These are phyloP conservation scores for Aspergillus taichungensis DNA, from an alignment of 495 filamentous ascomycete genomes.

Conservation along the genomic window DNA sequence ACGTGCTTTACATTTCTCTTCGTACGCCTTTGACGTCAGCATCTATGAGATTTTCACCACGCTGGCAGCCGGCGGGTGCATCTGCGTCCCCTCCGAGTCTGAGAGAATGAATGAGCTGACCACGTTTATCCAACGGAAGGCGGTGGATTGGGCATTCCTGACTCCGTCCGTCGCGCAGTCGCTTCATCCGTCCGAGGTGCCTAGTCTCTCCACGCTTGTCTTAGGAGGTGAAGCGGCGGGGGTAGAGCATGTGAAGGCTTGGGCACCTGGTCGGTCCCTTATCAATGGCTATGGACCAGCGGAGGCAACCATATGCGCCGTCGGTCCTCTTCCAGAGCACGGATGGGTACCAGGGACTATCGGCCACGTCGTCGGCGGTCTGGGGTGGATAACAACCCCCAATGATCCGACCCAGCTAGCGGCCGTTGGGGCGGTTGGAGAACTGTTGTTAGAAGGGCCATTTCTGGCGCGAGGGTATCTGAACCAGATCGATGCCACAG, in stretches of 20 bases:
- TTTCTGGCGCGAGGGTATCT: constrained; percentile 44
- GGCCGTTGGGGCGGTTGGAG: constrained; percentile 45
- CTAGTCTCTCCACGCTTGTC: constrained; percentile 10
- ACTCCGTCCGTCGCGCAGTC: constrained; percentile 16
- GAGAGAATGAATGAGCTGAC: constrained; percentile 20
- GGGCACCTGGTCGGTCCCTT: constrained; percentile 9
- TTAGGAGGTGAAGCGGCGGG: constrained; percentile 13
- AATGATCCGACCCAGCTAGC: constrained; percentile 43
- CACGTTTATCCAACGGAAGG: constrained; percentile 11
- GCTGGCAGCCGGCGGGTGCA: constrained; percentile 24
- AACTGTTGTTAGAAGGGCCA: constrained; percentile 46
- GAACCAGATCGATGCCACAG: constrained; percentile 35
- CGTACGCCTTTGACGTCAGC: constrained; percentile 51
- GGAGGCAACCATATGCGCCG: constrained; percentile 11
- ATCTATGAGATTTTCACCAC: constrained; percentile 48
- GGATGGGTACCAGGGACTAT: neutral
- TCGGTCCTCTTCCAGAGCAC: neutral
- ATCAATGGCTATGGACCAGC: constrained; percentile 29
- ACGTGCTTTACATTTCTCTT: constrained; percentile 49
- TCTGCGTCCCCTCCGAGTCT: constrained; percentile 28
- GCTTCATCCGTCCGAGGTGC: constrained; percentile 13
- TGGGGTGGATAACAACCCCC: constrained; percentile 50
- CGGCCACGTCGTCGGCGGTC: neutral
- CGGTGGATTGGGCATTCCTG: constrained; percentile 16
- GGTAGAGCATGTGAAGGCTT: constrained; percentile 7